Evolutionary conservation across 1,284 basidiomycete species (phyloP).

Genomic region (Peniophora sp.): DNA sequence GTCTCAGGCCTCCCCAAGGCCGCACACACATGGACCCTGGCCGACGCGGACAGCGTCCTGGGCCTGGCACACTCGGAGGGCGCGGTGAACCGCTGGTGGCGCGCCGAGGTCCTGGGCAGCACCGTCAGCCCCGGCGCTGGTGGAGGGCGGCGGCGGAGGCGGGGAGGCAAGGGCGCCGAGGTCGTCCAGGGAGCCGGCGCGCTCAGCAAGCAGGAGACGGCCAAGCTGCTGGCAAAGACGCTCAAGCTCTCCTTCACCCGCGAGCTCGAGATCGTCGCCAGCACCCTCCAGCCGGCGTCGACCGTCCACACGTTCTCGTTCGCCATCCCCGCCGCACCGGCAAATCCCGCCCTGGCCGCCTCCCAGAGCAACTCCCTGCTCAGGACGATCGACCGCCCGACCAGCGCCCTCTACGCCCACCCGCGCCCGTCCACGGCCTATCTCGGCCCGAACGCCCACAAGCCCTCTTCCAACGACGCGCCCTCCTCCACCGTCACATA

Average conservation of each 20-base stretch:
- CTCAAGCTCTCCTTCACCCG: conserved; percentile 89
- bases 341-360: conserved; percentile 55
- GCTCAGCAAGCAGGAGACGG: conserved; percentile 75
- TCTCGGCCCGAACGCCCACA: conserved; percentile 44
- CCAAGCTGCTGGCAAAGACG: conserved; percentile 83
- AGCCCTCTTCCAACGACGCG: conserved; percentile 8
- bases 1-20: conserved; percentile 79
- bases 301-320: conserved; percentile 94
- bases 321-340: conserved; percentile 57
- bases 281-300: conserved; percentile 83
- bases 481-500: conserved; percentile 56
- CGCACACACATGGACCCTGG: conserved; percentile 89
- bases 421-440: conserved; percentile 67
- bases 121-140: conserved; percentile 81
- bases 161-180: conserved; percentile 51
- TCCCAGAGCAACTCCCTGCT: conserved; percentile 63
- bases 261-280: conserved; percentile 92
- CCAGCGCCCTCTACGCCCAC: conserved; percentile 47
- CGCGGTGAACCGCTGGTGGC: conserved; percentile 89
- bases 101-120: conserved; percentile 87
- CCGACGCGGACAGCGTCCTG: conserved; percentile 80
- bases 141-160: conserved; percentile 53
- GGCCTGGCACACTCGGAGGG: conserved; percentile 83
- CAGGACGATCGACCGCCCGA: conserved; percentile 44
- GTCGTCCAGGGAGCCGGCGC: conserved; percentile 62